These are phyloP conservation scores for Aegle marmelos DNA, from an alignment of 345 rosid species.

Conservation along the genomic window DNA sequence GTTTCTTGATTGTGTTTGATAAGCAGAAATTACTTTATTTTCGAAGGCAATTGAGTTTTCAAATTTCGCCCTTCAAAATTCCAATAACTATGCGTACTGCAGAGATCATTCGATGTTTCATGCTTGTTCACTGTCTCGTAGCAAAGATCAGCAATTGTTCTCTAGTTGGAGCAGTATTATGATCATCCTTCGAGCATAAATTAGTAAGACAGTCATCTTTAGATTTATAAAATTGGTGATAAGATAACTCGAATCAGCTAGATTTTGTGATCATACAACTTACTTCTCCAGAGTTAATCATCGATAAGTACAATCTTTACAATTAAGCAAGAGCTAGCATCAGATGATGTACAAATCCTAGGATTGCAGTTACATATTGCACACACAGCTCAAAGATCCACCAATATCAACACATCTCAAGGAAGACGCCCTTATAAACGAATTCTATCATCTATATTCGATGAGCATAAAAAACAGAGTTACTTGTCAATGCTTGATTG, in stretches of 20 bases:
- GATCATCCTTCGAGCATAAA: not conserved
- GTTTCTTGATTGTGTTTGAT: not conserved
- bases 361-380: not conserved
- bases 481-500: not conserved
- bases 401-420: not conserved
- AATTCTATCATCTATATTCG: not conserved
- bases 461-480: not conserved
- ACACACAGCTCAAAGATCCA: not conserved
- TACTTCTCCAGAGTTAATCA: constrained; percentile 1
- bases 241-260: not conserved
- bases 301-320: constrained; percentile 12
- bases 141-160: not conserved
- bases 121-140: not conserved
- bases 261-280: not conserved
- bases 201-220: not conserved
- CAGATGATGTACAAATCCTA: constrained; percentile 12
- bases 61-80: not conserved
- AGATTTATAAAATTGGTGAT: not conserved
- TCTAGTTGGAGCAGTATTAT: not conserved
- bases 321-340: constrained; percentile 13
- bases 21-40: not conserved
- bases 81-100: not conserved
- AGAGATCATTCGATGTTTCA: not conserved
- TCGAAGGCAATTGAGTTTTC: not conserved
- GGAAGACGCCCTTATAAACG: not conserved